A percentile compares a stretch with the other conserved stretches of the same genome.
These are phyloP conservation scores for Mortierella antarctica DNA, from an alignment of 192 early-diverging fungal genomes.

Conservation along the genomic window DNA sequence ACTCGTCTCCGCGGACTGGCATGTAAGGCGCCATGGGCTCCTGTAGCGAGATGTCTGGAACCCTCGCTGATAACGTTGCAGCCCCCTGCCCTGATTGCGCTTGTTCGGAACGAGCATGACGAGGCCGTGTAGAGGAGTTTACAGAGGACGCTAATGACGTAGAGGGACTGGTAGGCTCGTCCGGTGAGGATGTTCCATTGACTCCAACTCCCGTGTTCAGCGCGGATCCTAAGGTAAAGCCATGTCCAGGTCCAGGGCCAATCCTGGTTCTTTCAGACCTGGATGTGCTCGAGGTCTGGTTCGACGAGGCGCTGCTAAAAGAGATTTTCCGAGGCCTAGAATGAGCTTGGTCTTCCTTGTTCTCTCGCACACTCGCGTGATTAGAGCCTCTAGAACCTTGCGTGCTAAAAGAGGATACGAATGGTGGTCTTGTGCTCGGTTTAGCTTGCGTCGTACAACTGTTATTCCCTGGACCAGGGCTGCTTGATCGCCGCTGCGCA, in stretches of 20 bases:
- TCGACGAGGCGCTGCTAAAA: neutral
- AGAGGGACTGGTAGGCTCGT: slow-evolving; percentile 31
- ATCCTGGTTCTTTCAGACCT: slow-evolving; percentile 4
- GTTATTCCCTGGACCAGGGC: slow-evolving; percentile 13
- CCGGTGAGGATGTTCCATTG: neutral
- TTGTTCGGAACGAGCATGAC: neutral
- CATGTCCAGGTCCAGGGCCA: slow-evolving; percentile 4
- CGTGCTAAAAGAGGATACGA: slow-evolving; percentile 3
- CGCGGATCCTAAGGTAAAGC: neutral
- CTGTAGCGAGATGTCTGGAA: slow-evolving; percentile 3
- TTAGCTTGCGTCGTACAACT: neutral
- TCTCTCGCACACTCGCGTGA: no score
- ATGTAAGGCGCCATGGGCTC: slow-evolving; percentile 40
- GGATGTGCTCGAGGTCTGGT: neutral
- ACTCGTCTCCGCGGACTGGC: slow-evolving; percentile 57
- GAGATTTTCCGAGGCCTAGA: neutral
- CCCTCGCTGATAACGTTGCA: neutral
- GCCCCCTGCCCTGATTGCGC: neutral
- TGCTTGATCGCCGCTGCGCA: slow-evolving; percentile 17
- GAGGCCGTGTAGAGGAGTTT: slow-evolving; percentile 5
- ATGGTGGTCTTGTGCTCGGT: neutral
- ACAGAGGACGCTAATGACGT: slow-evolving; percentile 32
- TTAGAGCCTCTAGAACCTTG: neutral
- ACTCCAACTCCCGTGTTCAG: slow-evolving; percentile 11
- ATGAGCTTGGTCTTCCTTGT: no score